These are phyloP conservation scores for Neotropicomus parvogracilis DNA, from an alignment of 1,284 basidiomycete species.

Conservation along the genomic window DNA sequence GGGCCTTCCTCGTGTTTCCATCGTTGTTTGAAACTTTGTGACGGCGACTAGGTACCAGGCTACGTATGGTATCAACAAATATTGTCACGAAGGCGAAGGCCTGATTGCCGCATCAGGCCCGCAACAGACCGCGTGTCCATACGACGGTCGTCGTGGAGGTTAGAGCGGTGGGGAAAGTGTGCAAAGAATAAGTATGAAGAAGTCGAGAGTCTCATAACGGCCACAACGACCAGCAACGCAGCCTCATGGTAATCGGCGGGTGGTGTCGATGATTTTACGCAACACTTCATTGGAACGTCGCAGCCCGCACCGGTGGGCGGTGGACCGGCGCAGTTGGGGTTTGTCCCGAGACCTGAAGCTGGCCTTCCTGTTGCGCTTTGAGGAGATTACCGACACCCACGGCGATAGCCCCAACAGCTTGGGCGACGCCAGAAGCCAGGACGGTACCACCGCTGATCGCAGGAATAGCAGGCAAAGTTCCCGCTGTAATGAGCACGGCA, in stretches of 20 bases:
- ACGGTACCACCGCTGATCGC: conserved; percentile 65
- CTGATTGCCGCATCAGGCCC: conserved; percentile 16
- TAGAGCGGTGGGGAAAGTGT: conserved; percentile 3
- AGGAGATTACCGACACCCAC: conserved; percentile 61
- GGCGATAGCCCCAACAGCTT: conserved; percentile 72
- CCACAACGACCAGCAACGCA: conserved; percentile 26
- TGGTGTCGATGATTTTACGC: not conserved
- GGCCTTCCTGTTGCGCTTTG: conserved; percentile 41
- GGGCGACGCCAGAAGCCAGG: conserved; percentile 65
- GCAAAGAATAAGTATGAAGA: conserved; percentile 23
- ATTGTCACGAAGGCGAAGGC: conserved; percentile 10
- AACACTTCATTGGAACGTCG: conserved; percentile 29
- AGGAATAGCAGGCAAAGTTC: conserved; percentile 66
- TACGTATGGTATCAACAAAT: conserved; percentile 19
- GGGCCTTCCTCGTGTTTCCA: conserved; percentile 29
- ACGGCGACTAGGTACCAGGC: conserved; percentile 25
- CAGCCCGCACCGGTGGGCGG: conserved; percentile 29
- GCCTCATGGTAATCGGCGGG: conserved; percentile 7
- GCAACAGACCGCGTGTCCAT: conserved; percentile 5
- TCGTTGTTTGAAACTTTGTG: conserved; percentile 18
- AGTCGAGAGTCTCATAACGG: conserved; percentile 20
- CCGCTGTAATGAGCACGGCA: conserved; percentile 72
- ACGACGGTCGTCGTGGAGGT: conserved; percentile 11
- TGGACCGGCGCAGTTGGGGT: conserved; percentile 19
- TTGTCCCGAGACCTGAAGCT: conserved; percentile 30